These are phyloP conservation scores for Rhizopus delemar DNA, from an alignment of 371 early-diverging fungal species.

Conservation along the genomic window DNA sequence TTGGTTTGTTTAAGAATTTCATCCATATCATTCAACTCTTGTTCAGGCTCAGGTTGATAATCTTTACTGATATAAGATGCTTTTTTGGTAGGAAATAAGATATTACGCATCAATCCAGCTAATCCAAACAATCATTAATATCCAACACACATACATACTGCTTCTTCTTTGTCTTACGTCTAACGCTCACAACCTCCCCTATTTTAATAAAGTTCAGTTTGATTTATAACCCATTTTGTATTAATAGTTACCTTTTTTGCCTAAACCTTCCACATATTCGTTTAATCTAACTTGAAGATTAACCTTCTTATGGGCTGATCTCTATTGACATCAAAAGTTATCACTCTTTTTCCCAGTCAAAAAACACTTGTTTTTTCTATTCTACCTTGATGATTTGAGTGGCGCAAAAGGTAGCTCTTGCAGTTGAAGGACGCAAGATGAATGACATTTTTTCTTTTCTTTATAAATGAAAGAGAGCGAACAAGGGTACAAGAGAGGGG, in stretches of 20 bases:
- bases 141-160: slow-evolving; percentile 3
- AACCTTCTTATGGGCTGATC: slow-evolving; percentile 49
- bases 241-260: slow-evolving; percentile 33
- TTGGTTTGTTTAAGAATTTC: neutral
- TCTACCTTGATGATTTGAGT: slow-evolving; percentile 19
- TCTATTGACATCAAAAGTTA: slow-evolving; percentile 17
- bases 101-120: slow-evolving; percentile 59
- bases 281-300: slow-evolving; percentile 45
- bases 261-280: slow-evolving; percentile 46
- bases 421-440: slow-evolving; percentile 22
- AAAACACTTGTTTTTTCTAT: neutral
- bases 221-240: neutral
- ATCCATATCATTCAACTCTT: neutral
- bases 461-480: neutral
- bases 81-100: slow-evolving; percentile 45
- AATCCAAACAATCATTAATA: slow-evolving; percentile 8
- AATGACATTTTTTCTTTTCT: slow-evolving; percentile 19
- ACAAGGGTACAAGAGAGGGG: slow-evolving; percentile 4
- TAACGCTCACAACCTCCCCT: slow-evolving; percentile 49
- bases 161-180: slow-evolving; percentile 36
- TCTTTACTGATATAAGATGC: slow-evolving; percentile 40
- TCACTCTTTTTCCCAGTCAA: neutral
- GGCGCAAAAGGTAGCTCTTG: neutral
- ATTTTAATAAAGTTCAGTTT: slow-evolving; percentile 11
- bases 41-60: neutral